Evolutionary conservation across 2,329 filamentous ascomycete genomes (phyloP), one percentile per base, ranked within the genome.

Genomic region (Pseudogymnoascus sp.): DNA sequence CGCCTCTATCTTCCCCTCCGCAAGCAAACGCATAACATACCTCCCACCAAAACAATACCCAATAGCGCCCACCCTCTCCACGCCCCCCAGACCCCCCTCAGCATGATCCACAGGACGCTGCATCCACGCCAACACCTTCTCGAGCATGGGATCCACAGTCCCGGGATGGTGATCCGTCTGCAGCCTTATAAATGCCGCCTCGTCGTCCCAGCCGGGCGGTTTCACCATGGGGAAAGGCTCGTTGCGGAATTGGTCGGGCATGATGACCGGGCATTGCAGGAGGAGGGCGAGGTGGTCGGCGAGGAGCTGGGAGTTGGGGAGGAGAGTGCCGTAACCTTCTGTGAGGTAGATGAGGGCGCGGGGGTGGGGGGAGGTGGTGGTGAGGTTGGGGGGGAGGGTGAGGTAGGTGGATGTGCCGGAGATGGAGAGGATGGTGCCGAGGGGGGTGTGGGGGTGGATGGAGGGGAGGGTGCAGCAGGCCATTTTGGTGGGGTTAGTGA

Each of bases 31-130:
- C 62, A 82, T 47, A 73, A 78, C 64, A 90, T 83, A 91, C 82
- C 87, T 88, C 62, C 80, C 87, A 23, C 88, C 88, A 66, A 90
- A 88, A 75, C 88, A 90, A 75, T 90, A 90, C 0, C 88, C 88
- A 0, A 84, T 81, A 7, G 79, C 82, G 1, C 82, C 87, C 18
- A 90, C 72, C 65, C 79, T 81, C 73, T 25, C 5, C 5, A 47
- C 42, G 80, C 82, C 42, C 21, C 42, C 42, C 5, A 47, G 21
- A 5, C 42, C 42, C 21, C 42, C 42, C 2, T 47, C 42, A 47
- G 12, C 42, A 47, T 47, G 21, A 12, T n/a, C 42, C 42, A 25
- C 21, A 7, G 42, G 42, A 5, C 42, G 42, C 12, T 47, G 42
- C 21, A 47, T 47, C 42, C 42, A 47, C 5, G 1, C 81, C 70